Evolutionary conservation across 2,329 filamentous ascomycete genomes (phyloP).

Genomic region (Cytospora schulzeri): DNA sequence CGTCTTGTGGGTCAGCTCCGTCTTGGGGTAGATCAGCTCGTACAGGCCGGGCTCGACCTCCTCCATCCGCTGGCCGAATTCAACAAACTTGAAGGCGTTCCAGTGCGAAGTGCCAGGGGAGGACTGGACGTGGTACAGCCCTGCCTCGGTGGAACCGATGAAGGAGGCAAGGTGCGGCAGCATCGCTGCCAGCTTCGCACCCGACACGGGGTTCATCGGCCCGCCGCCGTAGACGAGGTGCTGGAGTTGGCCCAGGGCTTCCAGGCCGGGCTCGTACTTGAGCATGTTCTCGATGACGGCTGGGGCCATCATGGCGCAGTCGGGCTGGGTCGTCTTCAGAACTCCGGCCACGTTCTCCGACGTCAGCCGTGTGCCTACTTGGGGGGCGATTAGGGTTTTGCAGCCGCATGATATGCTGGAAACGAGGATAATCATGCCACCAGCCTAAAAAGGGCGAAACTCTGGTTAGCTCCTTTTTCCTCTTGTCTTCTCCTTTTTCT

Average conservation of each 20-base stretch:
- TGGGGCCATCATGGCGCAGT: constrained; percentile 24
- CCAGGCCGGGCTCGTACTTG: constrained; percentile 26
- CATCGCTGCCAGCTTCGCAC: constrained; percentile 26
- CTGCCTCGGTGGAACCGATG: constrained; percentile 30
- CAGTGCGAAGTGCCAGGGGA: constrained; percentile 30
- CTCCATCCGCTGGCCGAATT: constrained; percentile 37
- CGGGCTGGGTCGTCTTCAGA: constrained; percentile 23
- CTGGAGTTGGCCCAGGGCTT: constrained; percentile 23
- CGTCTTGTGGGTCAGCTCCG: constrained; percentile 30
- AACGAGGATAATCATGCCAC: constrained; percentile 18
- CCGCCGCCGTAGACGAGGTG: constrained; percentile 29
- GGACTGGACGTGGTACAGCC: constrained; percentile 20
- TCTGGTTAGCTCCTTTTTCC: neutral
- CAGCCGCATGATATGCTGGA: constrained; percentile 12
- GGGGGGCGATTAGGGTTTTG: constrained; percentile 24
- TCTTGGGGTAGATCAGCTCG: constrained; percentile 36
- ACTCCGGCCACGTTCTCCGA: constrained; percentile 28
- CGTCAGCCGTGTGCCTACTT: constrained; percentile 20
- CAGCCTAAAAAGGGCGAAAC: neutral
- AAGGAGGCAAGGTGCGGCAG: constrained; percentile 26
- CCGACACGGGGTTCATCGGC: constrained; percentile 29
- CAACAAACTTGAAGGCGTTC: constrained; percentile 34
- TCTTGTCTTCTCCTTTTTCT: too few species aligned
- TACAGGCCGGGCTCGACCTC: constrained; percentile 35
- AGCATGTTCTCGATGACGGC: constrained; percentile 29